A percentile compares a stretch with the other conserved stretches of the same genome.
Evolutionary conservation across 2,329 filamentous ascomycete genomes (phyloP).

Genomic region (Aspergillus sergii): DNA sequence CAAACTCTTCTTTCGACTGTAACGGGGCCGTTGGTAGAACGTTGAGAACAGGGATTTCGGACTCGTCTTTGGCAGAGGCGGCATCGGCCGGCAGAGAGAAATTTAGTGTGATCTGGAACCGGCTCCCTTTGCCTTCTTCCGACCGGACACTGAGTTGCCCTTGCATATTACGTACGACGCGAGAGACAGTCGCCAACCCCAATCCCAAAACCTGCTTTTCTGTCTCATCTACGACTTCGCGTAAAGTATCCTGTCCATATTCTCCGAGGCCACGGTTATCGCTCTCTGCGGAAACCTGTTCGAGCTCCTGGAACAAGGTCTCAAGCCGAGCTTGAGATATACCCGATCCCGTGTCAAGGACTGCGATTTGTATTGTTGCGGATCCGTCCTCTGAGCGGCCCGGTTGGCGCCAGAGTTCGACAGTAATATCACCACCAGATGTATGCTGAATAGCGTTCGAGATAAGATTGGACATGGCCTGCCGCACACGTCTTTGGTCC

Average conservation of each 20-base stretch:
- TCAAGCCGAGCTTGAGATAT: conserved; percentile 62
- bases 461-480: conserved; percentile 79
- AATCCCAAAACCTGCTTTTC: conserved; percentile 66
- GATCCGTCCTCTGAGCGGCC: conserved; percentile 52
- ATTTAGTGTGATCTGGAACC: conserved; percentile 78
- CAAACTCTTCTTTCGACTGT: conserved; percentile 38
- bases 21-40: neutral
- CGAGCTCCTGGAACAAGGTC: conserved; percentile 61
- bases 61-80: conserved; percentile 25
- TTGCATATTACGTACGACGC: conserved; percentile 86
- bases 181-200: conserved; percentile 83
- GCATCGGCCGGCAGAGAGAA: conserved; percentile 62
- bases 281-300: conserved; percentile 67
- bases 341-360: conserved; percentile 74
- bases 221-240: neutral
- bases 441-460: conserved; percentile 87
- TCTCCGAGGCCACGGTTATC: conserved; percentile 43
- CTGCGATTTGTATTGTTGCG: conserved; percentile 71
- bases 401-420: conserved; percentile 65
- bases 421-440: conserved; percentile 63
- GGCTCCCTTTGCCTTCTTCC: conserved; percentile 77
- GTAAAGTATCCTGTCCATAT: conserved; percentile 27
- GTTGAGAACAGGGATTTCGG: conserved; percentile 21
- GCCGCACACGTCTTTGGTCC: conserved; percentile 77
- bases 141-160: conserved; percentile 84